Evolutionary conservation across 2,329 filamentous ascomycete genomes (phyloP), one percentile per base, ranked within the genome.

Genomic region (Claviceps paspali): DNA sequence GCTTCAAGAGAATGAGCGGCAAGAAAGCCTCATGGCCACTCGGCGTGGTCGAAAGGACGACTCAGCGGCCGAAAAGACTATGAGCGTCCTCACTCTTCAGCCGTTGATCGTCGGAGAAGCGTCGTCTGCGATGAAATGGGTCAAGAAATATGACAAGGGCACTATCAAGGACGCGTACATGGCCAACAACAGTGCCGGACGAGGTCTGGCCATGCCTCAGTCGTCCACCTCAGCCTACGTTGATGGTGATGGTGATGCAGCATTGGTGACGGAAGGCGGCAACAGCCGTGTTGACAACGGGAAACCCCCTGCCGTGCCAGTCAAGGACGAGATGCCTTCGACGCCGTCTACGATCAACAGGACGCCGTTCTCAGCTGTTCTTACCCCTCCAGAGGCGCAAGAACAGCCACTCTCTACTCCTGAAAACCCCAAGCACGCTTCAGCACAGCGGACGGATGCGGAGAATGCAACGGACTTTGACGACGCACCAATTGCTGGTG

Each of bases 111-210:
- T 87, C 50, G 85, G 70, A 37, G 91, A 94, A 55, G 88, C 87
- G 14, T 91, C 82, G 7, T 82, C 86, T 18, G 91, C 91, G 1
- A 80, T 98, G 78, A 93, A 94, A 57, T 98, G 91, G 91, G 85
- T 88, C 23, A 88, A 70, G 57, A 86, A 86, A 50, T 96, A 95
- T 54, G 91, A 96, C 60, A 92, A 91, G 60, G 79, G 91, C 50
- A 68, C 79, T 6, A 79, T 93, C 43, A 78, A 86, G 38, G 77
- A 84, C 45, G 77, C 83, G n/a, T 96, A 96, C 57, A 67, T 96
- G 36, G 73, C 76, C 32, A 79, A 92, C 52, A 64, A 62, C 33
- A 74, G 68, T 45, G 77, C 81, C 29, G 86, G 87, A 17, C 81
- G 74, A 41, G 83, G 83, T 10, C 44, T 63, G 28, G 41, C 53